Percentiles rank a stretch among this genome's conserved stretches.
phyloP scores from a whole-genome alignment of 441 rosid genomes.

The Populus hybrid region DNA sequence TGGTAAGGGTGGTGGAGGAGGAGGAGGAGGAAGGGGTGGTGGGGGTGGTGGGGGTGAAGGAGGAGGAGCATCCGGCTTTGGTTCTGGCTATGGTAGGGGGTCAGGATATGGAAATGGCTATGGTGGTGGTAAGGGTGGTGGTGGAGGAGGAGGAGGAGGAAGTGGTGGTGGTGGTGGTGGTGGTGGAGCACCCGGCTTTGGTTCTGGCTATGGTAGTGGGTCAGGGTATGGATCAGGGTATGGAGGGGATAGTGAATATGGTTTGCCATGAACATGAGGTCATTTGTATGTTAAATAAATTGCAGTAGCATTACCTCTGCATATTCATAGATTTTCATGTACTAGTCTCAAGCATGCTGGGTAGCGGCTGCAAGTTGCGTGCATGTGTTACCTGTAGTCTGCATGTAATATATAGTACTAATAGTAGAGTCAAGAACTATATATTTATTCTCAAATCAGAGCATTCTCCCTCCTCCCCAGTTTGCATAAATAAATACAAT shows the following conservation, averaged over 20 bases:
- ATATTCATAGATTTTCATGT: neutral
- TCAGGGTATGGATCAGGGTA: constrained; percentile 29
- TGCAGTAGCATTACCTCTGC: neutral
- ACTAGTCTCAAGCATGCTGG: neutral
- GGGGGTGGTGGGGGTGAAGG: constrained; percentile 28
- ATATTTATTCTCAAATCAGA: neutral
- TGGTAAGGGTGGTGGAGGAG: constrained; percentile 36
- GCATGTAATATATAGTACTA: too few species aligned
- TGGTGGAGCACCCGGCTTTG: constrained; percentile 14
- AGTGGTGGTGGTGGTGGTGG: constrained; percentile 11
- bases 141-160: constrained; percentile 24
- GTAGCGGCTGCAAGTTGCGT: neutral
- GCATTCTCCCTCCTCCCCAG: too few species aligned
- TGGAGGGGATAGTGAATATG: constrained; percentile 21
- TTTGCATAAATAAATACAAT: too few species aligned
- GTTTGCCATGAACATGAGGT: constrained; percentile 19
- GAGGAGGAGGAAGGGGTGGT: constrained; percentile 17
- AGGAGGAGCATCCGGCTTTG: constrained; percentile 20
- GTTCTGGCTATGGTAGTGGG: constrained; percentile 30
- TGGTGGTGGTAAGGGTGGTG: constrained; percentile 33
- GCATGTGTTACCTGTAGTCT: neutral
- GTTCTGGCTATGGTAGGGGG: constrained; percentile 17
- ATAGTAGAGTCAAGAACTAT: too few species aligned
- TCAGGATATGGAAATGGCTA: constrained; percentile 21
- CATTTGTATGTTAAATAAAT: neutral